Base-by-base conservation (phyloP, 1,284 basidiomycete genomes). In the Vanrija pseudolonga region DNA sequence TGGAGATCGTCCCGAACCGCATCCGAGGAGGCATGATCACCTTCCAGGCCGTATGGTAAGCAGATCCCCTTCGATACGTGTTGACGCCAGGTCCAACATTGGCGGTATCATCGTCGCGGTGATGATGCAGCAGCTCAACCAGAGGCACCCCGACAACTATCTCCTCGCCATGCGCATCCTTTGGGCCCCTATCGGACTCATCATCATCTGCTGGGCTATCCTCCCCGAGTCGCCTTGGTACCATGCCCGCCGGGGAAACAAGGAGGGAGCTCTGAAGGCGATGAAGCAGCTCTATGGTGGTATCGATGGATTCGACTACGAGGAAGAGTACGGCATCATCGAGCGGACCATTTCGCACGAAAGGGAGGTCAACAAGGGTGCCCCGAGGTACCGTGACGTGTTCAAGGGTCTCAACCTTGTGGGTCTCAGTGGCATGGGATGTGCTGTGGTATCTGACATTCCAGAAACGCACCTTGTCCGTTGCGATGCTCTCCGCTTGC, bases 301-400 rank as follows among this genome's bases (percentile, higher is more conserved):
- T 8, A 26, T 26, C 18, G 37, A 40, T 18, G 26, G 42, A 1
- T 47, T 38, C 36, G 37, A 47, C 50, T 59, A 58, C 26, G 65
- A 69, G 20, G 59, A 64, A 24, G 62, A 69, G 52, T 67, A 65
- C 51, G 49, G 36, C 1, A 66, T 56, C 50, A 62, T 69, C 32
- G 24, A 47, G 19, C 36, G 52, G 32, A 61, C 63, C 9, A 50
- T 67, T 40, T 36, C 18, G 36, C 18, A 47, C 36, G 19, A 47
- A 23, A 32, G 20, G 53, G 44, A 47, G 32, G 6, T 36, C n/a
- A 28, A 47, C 37, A n/a, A 14, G 22, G 18, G 18, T 18, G 24
- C 32, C n/a, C 23, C 18, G 15, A 14, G 4, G 11, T 22, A 23
- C 41, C 3, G 41, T 6, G 51, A 54, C 20, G 20, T 22, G 41